phyloP scores from a whole-genome alignment of 768 basidiomycete genomes.

The Tulasnella sp. region DNA sequence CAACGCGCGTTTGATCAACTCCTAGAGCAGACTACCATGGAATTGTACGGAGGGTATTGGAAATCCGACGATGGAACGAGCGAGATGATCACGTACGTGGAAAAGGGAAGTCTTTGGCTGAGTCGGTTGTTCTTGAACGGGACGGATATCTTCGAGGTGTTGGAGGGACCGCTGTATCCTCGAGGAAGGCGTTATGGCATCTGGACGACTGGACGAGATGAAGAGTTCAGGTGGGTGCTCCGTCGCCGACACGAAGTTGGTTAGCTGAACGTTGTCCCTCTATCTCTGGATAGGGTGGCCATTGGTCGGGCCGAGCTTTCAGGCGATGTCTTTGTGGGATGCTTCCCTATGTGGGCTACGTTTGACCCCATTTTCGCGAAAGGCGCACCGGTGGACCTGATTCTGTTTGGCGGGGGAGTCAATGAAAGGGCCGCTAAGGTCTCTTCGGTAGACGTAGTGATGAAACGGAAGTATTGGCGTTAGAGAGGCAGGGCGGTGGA shows the following conservation, averaged over 20 bases:
- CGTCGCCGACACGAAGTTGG: not conserved
- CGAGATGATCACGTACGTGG: constrained; percentile 24
- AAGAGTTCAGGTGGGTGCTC: constrained; percentile 36
- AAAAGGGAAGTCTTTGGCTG: constrained; percentile 33
- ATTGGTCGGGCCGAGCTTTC: not conserved
- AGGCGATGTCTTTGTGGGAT: not conserved
- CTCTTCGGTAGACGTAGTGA: not conserved
- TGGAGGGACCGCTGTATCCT: constrained; percentile 13
- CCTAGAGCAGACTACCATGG: constrained; percentile 17
- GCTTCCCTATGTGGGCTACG: not conserved
- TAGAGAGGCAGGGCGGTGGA: not conserved
- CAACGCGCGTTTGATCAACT: constrained; percentile 34
- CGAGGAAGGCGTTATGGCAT: constrained; percentile 28
- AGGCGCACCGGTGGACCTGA: constrained; percentile 5
- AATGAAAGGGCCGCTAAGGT: constrained; percentile 11
- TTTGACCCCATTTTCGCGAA: constrained; percentile 2
- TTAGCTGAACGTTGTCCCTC: not conserved
- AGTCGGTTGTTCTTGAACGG: constrained; percentile 28
- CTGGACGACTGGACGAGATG: constrained; percentile 32
- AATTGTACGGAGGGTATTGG: constrained; percentile 34
- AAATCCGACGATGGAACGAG: constrained; percentile 15
- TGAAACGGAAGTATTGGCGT: not conserved
- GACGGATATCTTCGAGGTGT: constrained; percentile 28
- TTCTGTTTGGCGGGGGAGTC: not conserved
- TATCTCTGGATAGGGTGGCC: not conserved